Conservation (phyloP, 2,329 filamentous ascomycete genomes). For the Cercospora sojina region DNA sequence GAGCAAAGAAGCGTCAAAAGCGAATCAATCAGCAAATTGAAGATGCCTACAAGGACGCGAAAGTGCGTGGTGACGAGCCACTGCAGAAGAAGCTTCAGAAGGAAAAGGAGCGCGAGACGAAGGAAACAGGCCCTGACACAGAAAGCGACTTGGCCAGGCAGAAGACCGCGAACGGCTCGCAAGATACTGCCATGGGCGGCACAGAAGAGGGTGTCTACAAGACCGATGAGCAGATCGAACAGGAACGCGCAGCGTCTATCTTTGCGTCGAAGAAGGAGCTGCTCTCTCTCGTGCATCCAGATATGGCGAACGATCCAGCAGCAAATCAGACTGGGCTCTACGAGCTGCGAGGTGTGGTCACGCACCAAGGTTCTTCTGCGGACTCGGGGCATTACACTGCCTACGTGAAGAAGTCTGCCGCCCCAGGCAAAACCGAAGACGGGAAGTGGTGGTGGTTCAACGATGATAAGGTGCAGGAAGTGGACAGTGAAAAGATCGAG, state of each 20-base stretch:
- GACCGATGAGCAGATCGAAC: conserved; percentile 89
- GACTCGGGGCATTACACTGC: conserved; percentile 98
- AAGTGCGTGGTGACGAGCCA: conserved; percentile 57
- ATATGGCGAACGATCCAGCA: conserved; percentile 72
- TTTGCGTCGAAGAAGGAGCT: conserved; percentile 85
- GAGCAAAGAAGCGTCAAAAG: conserved; percentile 89
- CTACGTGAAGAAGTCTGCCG: conserved; percentile 92
- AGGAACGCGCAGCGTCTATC: conserved; percentile 74
- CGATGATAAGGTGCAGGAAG: conserved; percentile 93
- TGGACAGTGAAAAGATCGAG: conserved; percentile 86
- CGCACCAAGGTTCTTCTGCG: conserved; percentile 93
- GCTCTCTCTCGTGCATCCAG: conserved; percentile 70
- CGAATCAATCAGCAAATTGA: conserved; percentile 58
- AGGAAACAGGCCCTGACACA: conserved; percentile 34
- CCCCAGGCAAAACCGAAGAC: conserved; percentile 79
- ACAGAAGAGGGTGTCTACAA: conserved; percentile 78
- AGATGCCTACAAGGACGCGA: conserved; percentile 43
- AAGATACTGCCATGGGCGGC: conserved; percentile 71
- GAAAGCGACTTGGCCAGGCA: conserved; percentile 52
- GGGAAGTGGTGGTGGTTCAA: conserved; percentile 99
- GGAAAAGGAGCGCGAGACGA: conserved; percentile 49
- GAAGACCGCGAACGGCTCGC: conserved; percentile 47
- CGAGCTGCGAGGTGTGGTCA: conserved; percentile 89
- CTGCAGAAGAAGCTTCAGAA: conserved; percentile 87
- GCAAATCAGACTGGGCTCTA: conserved; percentile 94